These are phyloP conservation scores for Ustilago nuda DNA, from an alignment of 1,284 basidiomycete genomes.

Conservation along the genomic window DNA sequence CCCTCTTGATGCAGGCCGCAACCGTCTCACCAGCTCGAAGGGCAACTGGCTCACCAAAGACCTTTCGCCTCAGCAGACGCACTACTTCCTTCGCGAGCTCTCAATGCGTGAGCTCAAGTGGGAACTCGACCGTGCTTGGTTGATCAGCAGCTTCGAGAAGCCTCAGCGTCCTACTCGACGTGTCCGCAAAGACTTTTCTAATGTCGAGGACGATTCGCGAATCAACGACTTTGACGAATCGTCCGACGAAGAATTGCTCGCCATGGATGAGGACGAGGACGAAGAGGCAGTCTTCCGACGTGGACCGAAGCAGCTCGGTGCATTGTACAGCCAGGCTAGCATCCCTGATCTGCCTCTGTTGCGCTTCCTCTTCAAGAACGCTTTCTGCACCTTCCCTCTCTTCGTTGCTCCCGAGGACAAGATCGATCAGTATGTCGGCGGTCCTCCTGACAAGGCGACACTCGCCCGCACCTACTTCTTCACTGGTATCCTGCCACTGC, in stretches of 20 bases:
- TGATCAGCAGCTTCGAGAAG: slow-evolving; percentile 57
- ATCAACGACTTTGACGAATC: slow-evolving; percentile 60
- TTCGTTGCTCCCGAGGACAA: slow-evolving; percentile 61
- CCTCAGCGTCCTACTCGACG: slow-evolving; percentile 35
- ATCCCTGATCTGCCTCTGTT: slow-evolving; percentile 60
- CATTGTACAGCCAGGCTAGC: slow-evolving; percentile 30
- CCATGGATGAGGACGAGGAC: slow-evolving; percentile 51
- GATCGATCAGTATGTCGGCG: slow-evolving; percentile 38
- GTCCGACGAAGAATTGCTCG: slow-evolving; percentile 48
- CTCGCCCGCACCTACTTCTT: slow-evolving; percentile 58
- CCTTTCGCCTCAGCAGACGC: slow-evolving; percentile 55
- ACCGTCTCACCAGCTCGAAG: slow-evolving; percentile 10
- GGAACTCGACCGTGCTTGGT: slow-evolving; percentile 63
- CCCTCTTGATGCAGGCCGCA: slow-evolving; percentile 37
- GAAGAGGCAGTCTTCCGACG: slow-evolving; percentile 65
- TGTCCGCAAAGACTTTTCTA: slow-evolving; percentile 26
- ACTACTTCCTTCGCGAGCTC: slow-evolving; percentile 63
- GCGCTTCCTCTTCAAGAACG: slow-evolving; percentile 64
- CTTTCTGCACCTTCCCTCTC: slow-evolving; percentile 63
- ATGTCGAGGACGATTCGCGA: slow-evolving; percentile 55
- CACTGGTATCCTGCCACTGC: slow-evolving; percentile 53
- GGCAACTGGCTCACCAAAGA: slow-evolving; percentile 57
- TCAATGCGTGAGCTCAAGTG: slow-evolving; percentile 56
- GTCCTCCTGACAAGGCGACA: slow-evolving; percentile 57
- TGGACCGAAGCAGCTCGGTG: slow-evolving; percentile 43